A percentile compares a stretch with the other conserved stretches of the same genome.
These are phyloP conservation scores for Claviceps fusiformis DNA, from an alignment of 2,329 filamentous ascomycete genomes.

Conservation along the genomic window DNA sequence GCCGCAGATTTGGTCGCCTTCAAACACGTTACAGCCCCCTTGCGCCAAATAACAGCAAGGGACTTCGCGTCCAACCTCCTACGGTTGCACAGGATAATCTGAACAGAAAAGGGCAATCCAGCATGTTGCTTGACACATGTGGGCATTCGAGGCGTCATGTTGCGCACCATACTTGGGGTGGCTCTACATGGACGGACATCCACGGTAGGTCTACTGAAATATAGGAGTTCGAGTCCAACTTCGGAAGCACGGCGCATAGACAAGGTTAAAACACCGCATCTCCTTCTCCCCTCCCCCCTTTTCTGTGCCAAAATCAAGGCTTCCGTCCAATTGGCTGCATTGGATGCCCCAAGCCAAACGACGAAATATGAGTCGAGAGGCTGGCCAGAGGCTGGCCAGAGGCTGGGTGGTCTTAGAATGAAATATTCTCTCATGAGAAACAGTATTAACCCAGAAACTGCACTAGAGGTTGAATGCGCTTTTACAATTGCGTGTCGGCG, in stretches of 20 bases:
- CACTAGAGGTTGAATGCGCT: neutral
- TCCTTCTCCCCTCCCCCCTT: neutral
- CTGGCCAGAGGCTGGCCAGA: neutral
- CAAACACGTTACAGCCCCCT: neutral
- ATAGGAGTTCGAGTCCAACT: neutral
- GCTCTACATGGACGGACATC: no score
- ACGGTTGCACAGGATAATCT: neutral
- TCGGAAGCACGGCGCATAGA: neutral
- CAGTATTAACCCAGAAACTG: neutral
- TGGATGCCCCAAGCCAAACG: neutral
- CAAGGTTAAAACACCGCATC: neutral
- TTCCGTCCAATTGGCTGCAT: neutral
- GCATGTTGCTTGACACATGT: neutral
- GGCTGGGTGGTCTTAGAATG: neutral
- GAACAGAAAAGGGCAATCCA: neutral
- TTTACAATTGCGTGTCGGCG: neutral
- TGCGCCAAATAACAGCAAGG: neutral
- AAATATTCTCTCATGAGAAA: neutral
- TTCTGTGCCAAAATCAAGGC: neutral
- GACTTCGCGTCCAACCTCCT: neutral
- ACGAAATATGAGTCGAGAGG: neutral
- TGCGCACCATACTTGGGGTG: neutral
- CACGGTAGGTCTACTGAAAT: no score
- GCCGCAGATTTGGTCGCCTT: neutral
- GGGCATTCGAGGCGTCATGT: no score